Base-by-base conservation (phyloP, 495 filamentous ascomycete species). In the Daldinia concentrica region DNA sequence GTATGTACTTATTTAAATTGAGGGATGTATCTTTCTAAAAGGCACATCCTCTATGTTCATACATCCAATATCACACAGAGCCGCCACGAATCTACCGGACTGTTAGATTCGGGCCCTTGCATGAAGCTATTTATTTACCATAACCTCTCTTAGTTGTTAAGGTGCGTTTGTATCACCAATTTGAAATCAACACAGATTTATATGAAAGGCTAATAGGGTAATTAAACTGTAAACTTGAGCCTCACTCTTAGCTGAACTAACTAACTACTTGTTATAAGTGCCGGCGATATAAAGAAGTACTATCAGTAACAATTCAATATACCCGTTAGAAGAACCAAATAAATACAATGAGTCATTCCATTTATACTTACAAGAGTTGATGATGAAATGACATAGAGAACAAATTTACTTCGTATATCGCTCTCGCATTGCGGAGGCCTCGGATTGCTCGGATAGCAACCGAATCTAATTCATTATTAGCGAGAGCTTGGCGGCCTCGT, bases 51-150 rank as follows among this genome's bases (percentile, higher is more conserved):
- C 41, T 22, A 45, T 45, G n/a, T 45, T 45, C 41, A 45, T 34
- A 34, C 32, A 48, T 7, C 6, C n/a, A 19, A 9, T 11, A 48
- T 48, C n/a, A 30, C 15, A 29, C 50, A 54, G 5, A 22, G 24
- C 50, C 50, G 14, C 27, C 22, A 15, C 50, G 50, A 54, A 56
- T 15, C 32, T 17, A 48, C n/a, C n/a, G 27, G 24, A 9, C 37
- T 64, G 37, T 64, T 37, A 57, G 32, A 34, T 57, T n/a, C 26
- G 36, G 50, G 12, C 36, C 62, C 62, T 64, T 57, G 62, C 62
- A 64, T 56, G 27, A 24, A 14, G 19, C 24, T 24, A 48, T 48
- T 11, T 19, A 24, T 48, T 8, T 48, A 24, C 19, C 3, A 12
- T 48, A 48, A 3, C 19, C 19, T 11, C 17, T 9, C 1, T 17